A percentile compares a stretch with the other conserved stretches of the same genome.
phyloP scores from a whole-genome alignment of 2,329 filamentous ascomycete species.

The Penicillium fuscoglaucum region DNA sequence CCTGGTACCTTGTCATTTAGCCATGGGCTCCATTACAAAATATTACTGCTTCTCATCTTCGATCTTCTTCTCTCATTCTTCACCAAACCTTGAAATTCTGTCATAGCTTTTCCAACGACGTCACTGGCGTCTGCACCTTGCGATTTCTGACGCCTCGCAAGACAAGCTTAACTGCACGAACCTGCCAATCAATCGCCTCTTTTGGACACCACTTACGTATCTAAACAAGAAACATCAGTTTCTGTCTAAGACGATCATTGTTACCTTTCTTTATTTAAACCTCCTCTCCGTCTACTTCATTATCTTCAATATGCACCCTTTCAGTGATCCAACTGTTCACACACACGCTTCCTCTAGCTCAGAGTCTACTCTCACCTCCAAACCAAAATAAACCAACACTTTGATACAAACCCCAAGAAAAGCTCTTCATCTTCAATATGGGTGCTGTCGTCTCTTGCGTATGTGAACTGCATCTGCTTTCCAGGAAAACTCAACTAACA shows the following conservation, averaged over 20 bases:
- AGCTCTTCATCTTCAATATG: constrained; percentile 56
- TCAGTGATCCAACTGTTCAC: constrained; percentile 30
- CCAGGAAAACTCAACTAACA: constrained; percentile 26
- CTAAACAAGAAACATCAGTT: not conserved
- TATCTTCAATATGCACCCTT: constrained; percentile 29
- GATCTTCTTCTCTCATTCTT: not conserved
- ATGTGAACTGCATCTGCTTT: constrained; percentile 47
- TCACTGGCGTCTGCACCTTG: constrained; percentile 6
- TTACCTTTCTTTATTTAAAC: constrained; percentile 11
- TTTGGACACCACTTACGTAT: constrained; percentile 24
- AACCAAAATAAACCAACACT: constrained; percentile 17
- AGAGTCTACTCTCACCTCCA: constrained; percentile 11
- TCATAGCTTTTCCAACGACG: constrained; percentile 9
- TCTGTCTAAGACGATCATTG: constrained; percentile 2
- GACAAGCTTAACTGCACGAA: constrained; percentile 11
- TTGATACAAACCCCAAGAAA: constrained; percentile 9
- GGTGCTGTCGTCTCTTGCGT: constrained; percentile 82
- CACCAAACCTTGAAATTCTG: not conserved
- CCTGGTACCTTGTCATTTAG: not conserved
- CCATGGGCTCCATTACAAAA: not conserved
- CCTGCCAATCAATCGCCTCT: constrained; percentile 24
- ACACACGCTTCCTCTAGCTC: constrained; percentile 34
- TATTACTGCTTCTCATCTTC: not conserved
- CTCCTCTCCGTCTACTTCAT: not conserved
- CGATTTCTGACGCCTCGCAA: not conserved